Base-by-base conservation (phyloP, 2,329 filamentous ascomycete genomes). In the Endocalyx cinctus region DNA sequence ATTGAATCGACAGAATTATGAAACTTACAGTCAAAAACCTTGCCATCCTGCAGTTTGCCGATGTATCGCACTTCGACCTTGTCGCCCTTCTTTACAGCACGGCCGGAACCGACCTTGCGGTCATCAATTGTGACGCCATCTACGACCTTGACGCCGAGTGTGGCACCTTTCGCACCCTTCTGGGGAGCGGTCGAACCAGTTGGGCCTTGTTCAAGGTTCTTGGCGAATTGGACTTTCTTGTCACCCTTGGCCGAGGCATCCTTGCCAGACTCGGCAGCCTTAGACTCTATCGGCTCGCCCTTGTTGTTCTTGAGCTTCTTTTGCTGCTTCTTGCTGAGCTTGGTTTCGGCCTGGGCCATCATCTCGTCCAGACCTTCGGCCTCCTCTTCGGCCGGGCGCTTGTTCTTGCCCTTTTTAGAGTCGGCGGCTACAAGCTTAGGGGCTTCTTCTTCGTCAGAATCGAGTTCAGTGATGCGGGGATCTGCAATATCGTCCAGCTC, bases 231-330 rank as follows among this genome's bases (percentile, higher is more conserved):
- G 41, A 98, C 92, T 74, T 96, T 97, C 79, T 96, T 96, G 63
- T 85, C 84, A 37, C 72, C 69, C 72, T 79, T 79, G 41, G 58
- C 47, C 10, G 61, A 43, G 26, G 55, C 43, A 16, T 66, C 63
- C 47, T 70, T 69, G 42, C 63, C 64, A 34, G 67, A 66, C 35
- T 73, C 70, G 47, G 74, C 66, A 48, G 74, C 67, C 45, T 74
- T 67, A 51, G 82, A 76, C 32, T 73, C 66, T 39, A 84, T 78
- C 39, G 92, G 82, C 59, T 96, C 84, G 48, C 90, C 92, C 61
- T 94, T 87, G 74, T 97, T 97, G 76, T 95, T 96, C 81, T 94
- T 94, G 46, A 90, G 76, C 76, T 96, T 96, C 83, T 98, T 97
- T 54, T 84, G 77, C 64, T 97, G 87, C 73, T 95, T 96, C 77